Base-by-base conservation (phyloP, 257 asterid genomes). In the Nicotiana knightiana region DNA sequence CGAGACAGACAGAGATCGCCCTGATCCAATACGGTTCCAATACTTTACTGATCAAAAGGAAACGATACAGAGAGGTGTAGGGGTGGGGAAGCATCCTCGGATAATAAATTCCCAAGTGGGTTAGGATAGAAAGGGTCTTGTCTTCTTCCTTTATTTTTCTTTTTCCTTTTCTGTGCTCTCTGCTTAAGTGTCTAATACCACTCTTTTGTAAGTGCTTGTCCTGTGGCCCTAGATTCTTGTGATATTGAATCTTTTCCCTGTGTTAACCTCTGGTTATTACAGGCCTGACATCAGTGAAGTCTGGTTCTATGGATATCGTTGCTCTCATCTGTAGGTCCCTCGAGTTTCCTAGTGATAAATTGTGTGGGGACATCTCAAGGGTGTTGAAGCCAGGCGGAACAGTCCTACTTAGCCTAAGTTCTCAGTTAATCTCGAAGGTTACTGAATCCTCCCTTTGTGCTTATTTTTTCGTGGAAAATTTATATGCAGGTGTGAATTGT, bases 371-470 rank as follows among this genome's bases (percentile, higher is more conserved):
- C 80, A 82, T 93, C 46, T 87, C 89, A 37, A 88, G 92, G 87
- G 88, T 89, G 55, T 83, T 94, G 78, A 96, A 87, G 85, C 96
- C 96, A 62, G 93, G 93, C 81, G 98, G 97, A 86, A 87, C 87
- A 51, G 83, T 91, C 81, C 81, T 89, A 81, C 85, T 90, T 78
- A 59, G 86, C 81, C 67, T 82, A 79, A 26, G 88, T 81, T 86
- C 90, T 84, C 90, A 89, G 64, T 73, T 91, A 83, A 82, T 82
- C 28, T 54, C 64, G 30, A 85, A 76, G 78, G 85, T 86, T 82
- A 76, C 4, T 21, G 8, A 21, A 46, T 1, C 62, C 30, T 57
- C 57, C 28, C 28, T 35, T 64, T 48, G 51, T 76, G 67, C 53
- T 32, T 76, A 21, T 28, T 55, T 54, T 62, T 9, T 24, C 7